Evolutionary conservation across 768 basidiomycete species (phyloP), one percentile per base, ranked within the genome.

Genomic region (Strobilomyces dryophilus): DNA sequence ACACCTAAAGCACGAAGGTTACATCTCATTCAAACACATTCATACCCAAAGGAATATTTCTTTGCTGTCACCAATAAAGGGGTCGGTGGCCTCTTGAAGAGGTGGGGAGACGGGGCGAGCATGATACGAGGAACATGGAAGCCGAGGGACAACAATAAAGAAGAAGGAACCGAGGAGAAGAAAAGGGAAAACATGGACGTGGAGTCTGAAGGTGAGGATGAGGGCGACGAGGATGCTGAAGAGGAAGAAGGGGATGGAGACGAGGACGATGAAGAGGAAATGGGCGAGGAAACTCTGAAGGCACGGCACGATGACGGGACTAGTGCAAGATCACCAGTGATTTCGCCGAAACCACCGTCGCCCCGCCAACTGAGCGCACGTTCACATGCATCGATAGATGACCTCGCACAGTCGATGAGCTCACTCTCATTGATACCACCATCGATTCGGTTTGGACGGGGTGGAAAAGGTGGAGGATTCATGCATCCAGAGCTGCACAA

Each of bases 61-160:
- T 95, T 95, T 66, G 82, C 88, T 18, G 86, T 95, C 18, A 93
- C 90, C 15, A 94, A 94, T 71, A 92, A 89, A 65, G 93, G 93
- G 20, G 82, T 93, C 12, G 91, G 90, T 12, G 89, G 86, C 4
- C 71, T 93, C 17, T 67, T 92, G 51, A 80, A 82, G 66, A 80
- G 74, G 62, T 92, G 89, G 88, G 91, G 91, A 10, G 87, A 89
- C 53, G 91, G 90, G 7, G 91, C 81, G 5, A 91, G 87, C 59
- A 75, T 93, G 72, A 74, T 92, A 49, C 77, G 91, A 36, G 80
- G 80, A 11, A 74, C 79, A 51, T 93, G 90, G 90, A 88, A 81
- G 46, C 61, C 73, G 5, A 72, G 81, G 31, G 73, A 74, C 1
- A 56, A 57, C 9, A 47, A 53, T 39, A 15, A 55, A 51, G 49